Evolutionary conservation across 2,329 filamentous ascomycete genomes (phyloP), one percentile per base, ranked within the genome.

Genomic region (Mollisia scopiformis): DNA sequence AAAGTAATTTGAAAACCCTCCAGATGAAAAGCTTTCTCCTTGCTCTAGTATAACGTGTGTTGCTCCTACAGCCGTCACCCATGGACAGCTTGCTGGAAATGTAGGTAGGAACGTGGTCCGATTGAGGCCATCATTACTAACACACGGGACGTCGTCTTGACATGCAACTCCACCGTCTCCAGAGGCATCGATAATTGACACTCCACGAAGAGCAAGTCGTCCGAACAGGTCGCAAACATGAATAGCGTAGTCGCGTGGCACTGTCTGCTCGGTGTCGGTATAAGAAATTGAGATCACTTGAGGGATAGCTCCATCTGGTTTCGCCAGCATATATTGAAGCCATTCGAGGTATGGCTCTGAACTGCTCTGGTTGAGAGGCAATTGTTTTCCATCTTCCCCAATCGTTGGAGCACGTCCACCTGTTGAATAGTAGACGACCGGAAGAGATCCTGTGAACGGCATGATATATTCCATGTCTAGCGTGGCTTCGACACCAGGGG

Each of bases 321-420:
- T 82, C 1, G 75, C 72, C 0, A 87, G 78, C 3, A 88, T 72
- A 72, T 84, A 83, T 55, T 83, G 78, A 10, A 88, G 76, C 78
- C 82, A 89, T 13, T 78, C 78, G 1, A 89, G 76, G 72, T 89
- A 90, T 0, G 87, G 86, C 75, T 91, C 88, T 71, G 89, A 90
- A 64, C 78, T 79, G 71, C 85, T 80, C 27, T 73, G 66, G 25
- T 47, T 53, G n/a, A 55, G 16, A 5, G 62, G 70, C 75, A 23
- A 65, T 68, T 13, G 67, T 75, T 21, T 75, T 75, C 0, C 74
- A 8, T 77, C 46, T 63, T 70, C 31, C 13, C 55, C 64, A 11
- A 76, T 59, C 50, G 83, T 79, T 0, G 83, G 77, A 14, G 77
- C 72, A 70, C 82, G 83, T 23, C 84, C 84, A 23, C 80, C 84